Evolutionary conservation across 2,329 filamentous ascomycete genomes (phyloP), one percentile per base, ranked within the genome.

Genomic region (Colletotrichum sp.): DNA sequence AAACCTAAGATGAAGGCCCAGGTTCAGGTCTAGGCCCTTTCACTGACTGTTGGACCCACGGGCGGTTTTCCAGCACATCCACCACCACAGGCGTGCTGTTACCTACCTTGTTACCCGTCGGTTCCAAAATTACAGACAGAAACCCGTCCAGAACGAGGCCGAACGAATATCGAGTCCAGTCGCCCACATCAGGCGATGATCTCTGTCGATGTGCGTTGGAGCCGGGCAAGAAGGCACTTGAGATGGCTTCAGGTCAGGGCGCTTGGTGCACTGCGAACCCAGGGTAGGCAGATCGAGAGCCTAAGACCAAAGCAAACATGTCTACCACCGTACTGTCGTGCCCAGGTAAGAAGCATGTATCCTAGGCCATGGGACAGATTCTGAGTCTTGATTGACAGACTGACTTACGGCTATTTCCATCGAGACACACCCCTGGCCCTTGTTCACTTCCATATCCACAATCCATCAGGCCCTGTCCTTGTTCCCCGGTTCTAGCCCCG

Each of bases 331-430:
- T 33, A 61, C 29, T 24, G 24, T 43, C 18, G 38, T 43, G 38
- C 38, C 38, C 38, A 43, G 38, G 38, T n/a, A 43, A 43, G 38
- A 43, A 43, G 18, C 9, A 43, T 43, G 38, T 43, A 21, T 21
- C 62, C 34, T 36, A 67, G 63, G 54, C 38, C 16, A 62, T 47
- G 34, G 58, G 69, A 72, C 68, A 72, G 63, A 71, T 55, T 68
- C 29, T 57, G 38, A 43, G 38, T 43, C 38, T 43, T 58, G 43
- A 72, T 58, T 29, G 64, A 68, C 31, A 21, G 34, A 51, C 59
- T 64, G 67, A 63, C 70, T 73, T 61, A 33, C 54, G 66, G 66
- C 54, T 63, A 27, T 73, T 54, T 70, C 54, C 54, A 54, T 63
- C 43, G 55, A 71, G 29, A 62, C 67, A 73, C 70, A 27, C 66